Evolutionary conservation across 768 basidiomycete genomes (phyloP).

Genomic region (Amanita muscaria): DNA sequence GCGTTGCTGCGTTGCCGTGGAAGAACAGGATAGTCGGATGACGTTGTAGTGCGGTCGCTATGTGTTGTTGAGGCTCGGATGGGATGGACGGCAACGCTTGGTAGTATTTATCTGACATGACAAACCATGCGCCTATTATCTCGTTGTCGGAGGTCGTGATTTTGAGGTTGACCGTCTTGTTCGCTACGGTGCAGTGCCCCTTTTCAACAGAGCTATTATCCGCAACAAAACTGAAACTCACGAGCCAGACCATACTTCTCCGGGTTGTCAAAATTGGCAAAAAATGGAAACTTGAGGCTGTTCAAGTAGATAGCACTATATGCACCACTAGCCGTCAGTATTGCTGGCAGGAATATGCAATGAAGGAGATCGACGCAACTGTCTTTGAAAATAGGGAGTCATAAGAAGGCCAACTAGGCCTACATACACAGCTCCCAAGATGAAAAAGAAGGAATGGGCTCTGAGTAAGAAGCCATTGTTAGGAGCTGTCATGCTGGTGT

Average conservation of each 20-base stretch:
- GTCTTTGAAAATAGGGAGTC: slow-evolving; percentile 58
- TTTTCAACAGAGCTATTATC: not conserved
- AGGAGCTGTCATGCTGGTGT: not conserved
- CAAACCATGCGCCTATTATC: slow-evolving; percentile 79
- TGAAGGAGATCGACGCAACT: slow-evolving; percentile 38
- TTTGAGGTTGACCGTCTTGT: slow-evolving; percentile 66
- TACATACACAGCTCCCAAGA: slow-evolving; percentile 46
- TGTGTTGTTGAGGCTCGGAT: slow-evolving; percentile 27
- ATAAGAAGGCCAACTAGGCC: slow-evolving; percentile 42
- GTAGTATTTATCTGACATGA: slow-evolving; percentile 61
- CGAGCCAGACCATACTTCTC: slow-evolving; percentile 79
- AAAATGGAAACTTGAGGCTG: slow-evolving; percentile 51
- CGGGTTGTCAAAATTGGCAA: slow-evolving; percentile 56
- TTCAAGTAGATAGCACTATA: slow-evolving; percentile 50
- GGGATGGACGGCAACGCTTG: slow-evolving; percentile 35
- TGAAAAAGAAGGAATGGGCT: slow-evolving; percentile 26
- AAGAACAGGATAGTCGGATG: slow-evolving; percentile 83
- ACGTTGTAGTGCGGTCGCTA: slow-evolving; percentile 44
- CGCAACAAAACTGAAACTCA: no score
- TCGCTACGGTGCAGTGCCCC: slow-evolving; percentile 36
- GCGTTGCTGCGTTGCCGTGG: slow-evolving; percentile 84
- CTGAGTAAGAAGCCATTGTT: slow-evolving; percentile 6
- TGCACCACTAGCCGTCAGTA: no score
- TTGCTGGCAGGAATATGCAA: slow-evolving; percentile 1
- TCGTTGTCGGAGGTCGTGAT: slow-evolving; percentile 71